Evolutionary conservation across 225 moss, liverwort and hornwort genomes (phyloP), one percentile per base, ranked within the genome.

Genomic region (Marchantia polymorpha): DNA sequence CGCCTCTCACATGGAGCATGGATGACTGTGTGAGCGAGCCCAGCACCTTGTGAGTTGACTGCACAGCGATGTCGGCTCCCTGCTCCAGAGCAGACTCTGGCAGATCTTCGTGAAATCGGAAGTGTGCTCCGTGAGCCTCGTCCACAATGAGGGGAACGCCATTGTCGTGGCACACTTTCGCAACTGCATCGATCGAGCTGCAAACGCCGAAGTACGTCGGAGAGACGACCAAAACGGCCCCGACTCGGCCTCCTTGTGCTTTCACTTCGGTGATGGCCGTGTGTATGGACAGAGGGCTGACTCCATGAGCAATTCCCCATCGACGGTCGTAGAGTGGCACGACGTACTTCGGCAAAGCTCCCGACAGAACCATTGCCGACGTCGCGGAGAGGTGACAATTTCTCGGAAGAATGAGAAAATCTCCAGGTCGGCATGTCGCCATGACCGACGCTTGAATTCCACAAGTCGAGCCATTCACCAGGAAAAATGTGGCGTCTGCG

Each of bases 31-130:
- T 94, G 68, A 97, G 88, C 3, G 96, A 93, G 74, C 91, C 90
- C 75, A 97, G 48, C 73, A 94, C 94, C 85, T 97, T 94, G 88
- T 97, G 96, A 12, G 94, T 94, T n/a, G 96, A 97, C 72, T 97
- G 96, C 77, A 97, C 92, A 19, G 85, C 88, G 4, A 97, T 73
- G 72, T 97, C 94, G 39, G 94, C 92, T 7, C 96, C 93, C 73
- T 89, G 92, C 82, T 89, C 92, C 26, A 97, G 79, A 10, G 93
- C 96, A 49, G 92, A 87, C 77, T 31, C 27, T 12, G 96, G 93
- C 61, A 97, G 81, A 31, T 82, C 54, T 63, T 68, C 79, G 72
- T 94, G 94, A 60, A 97, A 97, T 20, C 83, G 84, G 78, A 94
- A 97, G 68, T 97, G 96, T 7, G 92, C 96, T 60, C 96, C 96